Evolutionary conservation across 805 yeast species (phyloP), one percentile per base, ranked within the genome.

Genomic region (Metschnikowia lunata): DNA sequence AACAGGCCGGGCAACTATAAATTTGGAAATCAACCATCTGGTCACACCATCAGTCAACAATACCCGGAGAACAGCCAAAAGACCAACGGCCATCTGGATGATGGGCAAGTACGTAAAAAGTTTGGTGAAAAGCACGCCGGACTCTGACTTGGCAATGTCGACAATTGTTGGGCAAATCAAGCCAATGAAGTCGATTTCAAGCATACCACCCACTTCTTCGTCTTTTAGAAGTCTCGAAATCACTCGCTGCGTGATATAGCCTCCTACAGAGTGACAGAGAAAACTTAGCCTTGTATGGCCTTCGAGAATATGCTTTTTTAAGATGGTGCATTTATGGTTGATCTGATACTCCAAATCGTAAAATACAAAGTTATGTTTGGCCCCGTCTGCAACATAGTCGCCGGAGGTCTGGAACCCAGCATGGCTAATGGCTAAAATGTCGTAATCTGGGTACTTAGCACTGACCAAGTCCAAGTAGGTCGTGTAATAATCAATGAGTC

Each of bases 241-340:
- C 2, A 79, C 67, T 36, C 84, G 60, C 58, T 85, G 89, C 3
- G 70, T 59, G 36, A 85, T 66, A 68, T 76, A 85, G 6, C 81
- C 71, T 1, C 95, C 95, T 11, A 85, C 77, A 0, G 91, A 84
- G 58, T 85, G 95, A 15, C 88, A 83, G 52, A 82, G 60, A 18
- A 83, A 64, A 40, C 66, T 63, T 7, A 83, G 58, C 10, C 71
- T 67, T 23, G 43, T 37, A 28, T 34, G 46, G 14, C 54, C 46
- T 26, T 28, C 32, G 13, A 47, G 39, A 30, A 69, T 43, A 40
- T 64, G 55, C 30, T 68, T 58, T 38, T 66, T 63, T 35, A 84
- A 62, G n/a, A 82, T 65, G 9, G 67, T 69, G 26, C 71, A 56
- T 61, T 83, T 82, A 58, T 84, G 88, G 3, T 72, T 55, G 12